phyloP scores from a whole-genome alignment of 2,329 filamentous ascomycete genomes.

The Sclerotinia minor region DNA sequence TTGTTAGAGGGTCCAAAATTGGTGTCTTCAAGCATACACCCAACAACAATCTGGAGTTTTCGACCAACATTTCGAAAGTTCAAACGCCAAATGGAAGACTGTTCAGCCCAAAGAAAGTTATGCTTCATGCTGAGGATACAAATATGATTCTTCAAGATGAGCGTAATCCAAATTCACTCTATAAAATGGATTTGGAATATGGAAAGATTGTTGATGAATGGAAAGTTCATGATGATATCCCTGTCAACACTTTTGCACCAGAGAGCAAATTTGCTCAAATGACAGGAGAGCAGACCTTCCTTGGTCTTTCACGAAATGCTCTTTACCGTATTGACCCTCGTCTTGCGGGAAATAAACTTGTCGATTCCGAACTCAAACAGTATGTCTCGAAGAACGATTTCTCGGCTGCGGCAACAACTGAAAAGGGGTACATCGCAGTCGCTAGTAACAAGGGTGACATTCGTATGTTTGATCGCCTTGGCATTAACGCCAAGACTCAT shows the following conservation, averaged over 20 bases:
- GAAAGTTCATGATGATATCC: slow-evolving; percentile 96
- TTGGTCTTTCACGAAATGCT: slow-evolving; percentile 89
- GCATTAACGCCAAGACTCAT: slow-evolving; percentile 96
- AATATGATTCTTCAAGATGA: slow-evolving; percentile 43
- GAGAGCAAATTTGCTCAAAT: slow-evolving; percentile 99
- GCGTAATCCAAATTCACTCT: slow-evolving; percentile 83
- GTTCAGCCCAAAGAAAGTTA: slow-evolving; percentile 78
- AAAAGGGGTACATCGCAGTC: slow-evolving; percentile 94
- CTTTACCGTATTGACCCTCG: slow-evolving; percentile 93
- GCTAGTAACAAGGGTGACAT: slow-evolving; percentile 98
- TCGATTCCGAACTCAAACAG: slow-evolving; percentile 90
- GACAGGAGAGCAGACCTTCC: slow-evolving; percentile 91
- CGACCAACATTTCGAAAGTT: slow-evolving; percentile 95
- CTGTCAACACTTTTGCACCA: slow-evolving; percentile 86
- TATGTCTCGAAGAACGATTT: slow-evolving; percentile 98
- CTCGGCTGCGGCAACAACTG: slow-evolving; percentile 88
- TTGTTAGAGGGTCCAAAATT: slow-evolving; percentile 96
- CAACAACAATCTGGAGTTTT: slow-evolving; percentile 91
- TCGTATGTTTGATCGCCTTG: slow-evolving; percentile 91
- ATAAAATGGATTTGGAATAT: slow-evolving; percentile 96
- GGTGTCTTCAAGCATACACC: slow-evolving; percentile 96
- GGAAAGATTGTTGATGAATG: slow-evolving; percentile 98
- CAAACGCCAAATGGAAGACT: slow-evolving; percentile 82
- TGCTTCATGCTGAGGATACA: slow-evolving; percentile 43
- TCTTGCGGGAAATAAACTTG: slow-evolving; percentile 84